A percentile compares a stretch with the other conserved stretches of the same genome.
Conservation (phyloP, 2,329 filamentous ascomycete genomes). For the Xylaria sp. region DNA sequence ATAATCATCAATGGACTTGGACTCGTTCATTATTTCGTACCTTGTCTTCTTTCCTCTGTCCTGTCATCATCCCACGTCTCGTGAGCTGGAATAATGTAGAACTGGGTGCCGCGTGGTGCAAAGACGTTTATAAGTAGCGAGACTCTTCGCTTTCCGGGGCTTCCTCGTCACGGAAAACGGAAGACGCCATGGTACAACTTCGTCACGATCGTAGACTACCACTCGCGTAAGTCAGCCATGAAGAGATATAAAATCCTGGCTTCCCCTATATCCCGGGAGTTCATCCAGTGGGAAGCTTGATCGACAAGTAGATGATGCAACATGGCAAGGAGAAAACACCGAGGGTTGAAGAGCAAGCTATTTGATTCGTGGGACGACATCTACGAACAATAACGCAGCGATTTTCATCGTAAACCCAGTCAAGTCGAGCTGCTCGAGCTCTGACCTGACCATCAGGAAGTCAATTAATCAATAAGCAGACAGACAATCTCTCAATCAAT, state of each 20-base stretch:
- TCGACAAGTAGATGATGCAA: not conserved
- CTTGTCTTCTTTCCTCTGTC: not conserved
- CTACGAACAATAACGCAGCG: not conserved
- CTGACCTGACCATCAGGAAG: slow-evolving; percentile 7
- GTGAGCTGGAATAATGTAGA: not conserved
- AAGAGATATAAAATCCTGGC: too few relatives aligned
- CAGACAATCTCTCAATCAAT: not conserved
- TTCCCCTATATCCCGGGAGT: too few relatives aligned
- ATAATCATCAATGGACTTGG: too few relatives aligned
- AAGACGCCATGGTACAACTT: not conserved
- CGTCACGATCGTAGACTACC: not conserved
- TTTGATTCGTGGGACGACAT: not conserved
- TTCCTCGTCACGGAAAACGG: not conserved
- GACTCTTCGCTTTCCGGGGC: not conserved
- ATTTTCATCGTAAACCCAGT: not conserved
- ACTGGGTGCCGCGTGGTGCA: not conserved
- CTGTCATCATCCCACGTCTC: not conserved
- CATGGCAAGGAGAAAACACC: not conserved
- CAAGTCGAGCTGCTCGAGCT: slow-evolving; percentile 4
- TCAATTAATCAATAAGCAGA: not conserved
- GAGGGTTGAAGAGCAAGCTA: not conserved
- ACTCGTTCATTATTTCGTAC: too few relatives aligned
- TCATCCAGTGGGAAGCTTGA: not conserved
- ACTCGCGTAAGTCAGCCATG: too few relatives aligned
- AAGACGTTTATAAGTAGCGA: not conserved